Base-by-base conservation (phyloP, 306 rosid species). In the Cyclanthera cordifolia region DNA sequence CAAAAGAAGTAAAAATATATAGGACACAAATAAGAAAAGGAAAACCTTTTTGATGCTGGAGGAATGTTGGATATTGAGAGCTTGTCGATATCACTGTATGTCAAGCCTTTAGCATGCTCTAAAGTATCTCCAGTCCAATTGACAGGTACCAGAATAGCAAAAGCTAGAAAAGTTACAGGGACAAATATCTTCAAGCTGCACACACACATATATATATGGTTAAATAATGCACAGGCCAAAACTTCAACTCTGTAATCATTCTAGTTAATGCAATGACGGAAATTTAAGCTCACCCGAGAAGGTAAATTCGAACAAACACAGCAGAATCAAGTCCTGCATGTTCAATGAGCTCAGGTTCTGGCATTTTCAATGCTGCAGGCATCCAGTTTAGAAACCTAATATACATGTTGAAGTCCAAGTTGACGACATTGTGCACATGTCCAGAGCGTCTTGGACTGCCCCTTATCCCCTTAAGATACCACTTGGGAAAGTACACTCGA, bases 301-400 rank as follows among this genome's bases (percentile, higher is more conserved):
- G 13, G 73, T 92, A 89, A 73, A 92, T 92, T 75, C 97, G 86
- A 66, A 92, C 80, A 57, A 78, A 92, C 2, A 85, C 90, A 16
- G 96, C 86, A 20, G 96, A 87, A 81, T 92, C 97, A 48, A 92
- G 89, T 20, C 97, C 97, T 7, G 96, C 95, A 30, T 92, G 97
- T 23, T 89, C 95, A 59, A 85, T 83, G 20, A 92, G 92, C 85
- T 89, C 97, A 1, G 85, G 92, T 53, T 89, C 93, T 24, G 97
- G 96, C 97, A 92, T 92, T 54, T 73, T 81, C 80, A 89, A 74
- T 15, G 96, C 97, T 9, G 97, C 95, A 25, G 93, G 95, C 96
- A 92, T 92, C 97, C 97, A 92, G 69, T 84, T 89, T 53, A 87
- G 81, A 65, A 92, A 92, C 81, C 77, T 89, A 13, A 85, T 4